Evolutionary conservation across 164 flowering plant genomes (phyloP), one percentile per base, ranked within the genome.

Genomic region (Euptelea pleiosperma): DNA sequence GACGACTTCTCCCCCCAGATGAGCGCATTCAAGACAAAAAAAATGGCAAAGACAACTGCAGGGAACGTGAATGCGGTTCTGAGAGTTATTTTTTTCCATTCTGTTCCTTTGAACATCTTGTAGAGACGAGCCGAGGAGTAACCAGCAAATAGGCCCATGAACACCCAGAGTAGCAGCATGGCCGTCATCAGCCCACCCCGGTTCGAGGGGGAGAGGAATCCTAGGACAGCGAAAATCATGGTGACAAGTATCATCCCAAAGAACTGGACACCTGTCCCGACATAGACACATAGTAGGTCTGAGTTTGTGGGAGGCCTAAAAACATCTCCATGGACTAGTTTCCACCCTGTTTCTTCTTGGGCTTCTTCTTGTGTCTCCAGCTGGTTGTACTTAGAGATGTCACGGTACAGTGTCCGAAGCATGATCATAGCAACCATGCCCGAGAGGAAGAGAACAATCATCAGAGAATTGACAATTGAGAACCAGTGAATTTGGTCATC

Each of bases 301-400:
- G 95, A 78, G 68, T 85, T 78, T 12, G 58, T 15, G 18, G 95
- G 97, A 53, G 92, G 84, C 70, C 97, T 79, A 72, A 86, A 90
- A 58, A 87, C 96, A 82, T 90, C 97, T 18, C 95, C 97, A 66
- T 87, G 95, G 35, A 90, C 90, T 55, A 90, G 70, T 63, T 90
- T 90, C 97, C 95, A 87, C 18, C 97, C 97, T 0, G 94, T 89
- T 73, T 89, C 96, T 73, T 89, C 96, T 62, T 85, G 96, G 35
- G 91, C 89, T 77, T 89, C 97, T 70, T 91, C 97, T 63, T 83
- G 97, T 39, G 89, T 91, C 71, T 91, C 97, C 16, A 88, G 62
- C 68, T 91, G 87, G 73, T 91, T 86, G 74, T 88, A 88, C 66
- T 80, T 84, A 52, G 96, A 86, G 49, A 91, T 91, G 69, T 89